Conservation (phyloP, 106 monocot genomes). For the Cymbidium sinense region DNA sequence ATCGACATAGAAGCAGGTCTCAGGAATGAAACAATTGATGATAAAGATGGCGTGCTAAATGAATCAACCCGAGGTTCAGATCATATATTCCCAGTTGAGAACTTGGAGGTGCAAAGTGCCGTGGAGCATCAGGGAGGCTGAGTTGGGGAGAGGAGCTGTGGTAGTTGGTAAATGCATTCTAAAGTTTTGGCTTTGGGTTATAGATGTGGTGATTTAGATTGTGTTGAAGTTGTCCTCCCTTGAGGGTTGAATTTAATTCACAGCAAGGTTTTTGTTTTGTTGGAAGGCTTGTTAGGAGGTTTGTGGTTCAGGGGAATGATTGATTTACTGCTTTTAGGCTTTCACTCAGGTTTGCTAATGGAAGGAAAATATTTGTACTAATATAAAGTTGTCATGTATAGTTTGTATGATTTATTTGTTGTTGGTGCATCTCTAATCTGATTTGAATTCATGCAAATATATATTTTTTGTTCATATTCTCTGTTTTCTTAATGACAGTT, state of each 20-base stretch:
- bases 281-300: no score
- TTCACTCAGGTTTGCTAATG: not conserved
- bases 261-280: not conserved
- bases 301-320: not conserved
- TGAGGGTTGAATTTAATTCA: no score
- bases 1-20: conserved; percentile 36
- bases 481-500: not conserved
- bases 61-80: not conserved
- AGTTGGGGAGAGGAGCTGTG: not conserved
- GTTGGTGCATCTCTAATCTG: not conserved
- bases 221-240: no score
- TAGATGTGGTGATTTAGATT: not conserved
- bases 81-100: not conserved
- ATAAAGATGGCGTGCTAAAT: conserved; percentile 24
- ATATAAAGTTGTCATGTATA: not conserved
- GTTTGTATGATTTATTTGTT: not conserved
- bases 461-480: no score
- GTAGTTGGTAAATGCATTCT: not conserved
- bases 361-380: not conserved
- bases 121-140: not conserved
- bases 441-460: no score
- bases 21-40: conserved; percentile 10
- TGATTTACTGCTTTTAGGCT: not conserved
- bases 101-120: not conserved
- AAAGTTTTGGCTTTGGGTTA: not conserved